A percentile compares a stretch with the other conserved stretches of the same genome.
Evolutionary conservation across 495 filamentous ascomycete species (phyloP).

Genomic region (Daldinia concentrica): DNA sequence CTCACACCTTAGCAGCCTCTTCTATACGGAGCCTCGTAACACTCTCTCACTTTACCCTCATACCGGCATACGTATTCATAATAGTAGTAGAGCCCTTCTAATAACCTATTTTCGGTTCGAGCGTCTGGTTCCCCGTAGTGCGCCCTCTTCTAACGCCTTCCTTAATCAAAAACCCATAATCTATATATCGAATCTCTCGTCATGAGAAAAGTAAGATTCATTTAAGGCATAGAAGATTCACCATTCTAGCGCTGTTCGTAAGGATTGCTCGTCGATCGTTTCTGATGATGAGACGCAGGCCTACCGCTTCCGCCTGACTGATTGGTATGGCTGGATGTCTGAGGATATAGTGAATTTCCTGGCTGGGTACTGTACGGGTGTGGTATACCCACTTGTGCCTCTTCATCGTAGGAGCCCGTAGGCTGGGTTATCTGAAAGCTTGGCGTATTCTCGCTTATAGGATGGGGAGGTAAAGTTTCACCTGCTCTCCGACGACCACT

Average conservation of each 20-base stretch:
- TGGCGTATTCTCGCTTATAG: constrained; percentile 33
- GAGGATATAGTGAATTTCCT: constrained; percentile 26
- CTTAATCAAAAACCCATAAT: constrained; percentile 22
- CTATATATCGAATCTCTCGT: constrained; percentile 24
- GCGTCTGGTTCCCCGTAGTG: constrained; percentile 8
- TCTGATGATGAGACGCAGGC: background rate
- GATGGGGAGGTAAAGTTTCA: constrained; percentile 47
- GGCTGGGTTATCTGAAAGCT: constrained; percentile 51
- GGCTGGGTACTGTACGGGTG: constrained; percentile 26
- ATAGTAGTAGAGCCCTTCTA: constrained; percentile 23
- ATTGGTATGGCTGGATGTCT: constrained; percentile 16
- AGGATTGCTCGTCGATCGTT: constrained; percentile 22
- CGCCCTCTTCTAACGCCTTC: constrained; percentile 20
- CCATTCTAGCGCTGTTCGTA: constrained; percentile 31
- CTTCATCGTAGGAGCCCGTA: constrained; percentile 41
- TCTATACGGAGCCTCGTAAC: constrained; percentile 1
- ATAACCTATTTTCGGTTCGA: constrained; percentile 10
- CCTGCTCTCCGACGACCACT: constrained; percentile 56
- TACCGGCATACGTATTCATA: constrained; percentile 26
- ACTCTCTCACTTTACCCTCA: constrained; percentile 6
- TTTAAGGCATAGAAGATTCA: constrained; percentile 18
- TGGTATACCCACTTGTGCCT: constrained; percentile 40
- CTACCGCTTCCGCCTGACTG: constrained; percentile 16
- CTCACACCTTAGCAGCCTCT: background rate
- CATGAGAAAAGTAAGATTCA: constrained; percentile 15